Evolutionary conservation across 768 basidiomycete genomes (phyloP).

Genomic region (Calocybe indica): DNA sequence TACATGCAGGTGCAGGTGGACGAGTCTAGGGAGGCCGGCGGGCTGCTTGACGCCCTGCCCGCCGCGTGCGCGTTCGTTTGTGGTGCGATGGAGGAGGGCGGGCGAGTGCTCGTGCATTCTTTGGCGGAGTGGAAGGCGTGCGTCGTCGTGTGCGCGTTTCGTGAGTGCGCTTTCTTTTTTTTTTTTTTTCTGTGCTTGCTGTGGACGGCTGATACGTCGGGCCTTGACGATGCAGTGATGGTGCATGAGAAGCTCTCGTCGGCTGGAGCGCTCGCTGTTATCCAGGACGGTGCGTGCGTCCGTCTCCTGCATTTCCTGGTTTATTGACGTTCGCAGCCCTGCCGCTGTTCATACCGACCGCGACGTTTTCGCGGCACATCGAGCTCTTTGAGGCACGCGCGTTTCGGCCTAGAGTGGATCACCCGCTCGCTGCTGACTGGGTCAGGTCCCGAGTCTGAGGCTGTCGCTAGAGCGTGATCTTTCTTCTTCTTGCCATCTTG

Average conservation of each 20-base stretch:
- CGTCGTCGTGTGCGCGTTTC: conserved; percentile 44
- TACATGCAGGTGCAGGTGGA: conserved; percentile 40
- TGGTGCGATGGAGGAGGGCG: conserved; percentile 31
- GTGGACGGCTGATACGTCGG: not conserved
- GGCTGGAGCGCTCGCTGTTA: conserved; percentile 29
- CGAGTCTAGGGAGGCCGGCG: conserved; percentile 27
- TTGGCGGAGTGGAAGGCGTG: conserved; percentile 49
- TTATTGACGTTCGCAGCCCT: conserved; percentile 26
- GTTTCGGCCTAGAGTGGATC: conserved; percentile 29
- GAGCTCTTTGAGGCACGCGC: conserved; percentile 39
- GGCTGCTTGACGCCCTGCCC: conserved; percentile 38
- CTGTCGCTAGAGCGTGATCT: too few species aligned
- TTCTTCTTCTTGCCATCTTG: too few species aligned
- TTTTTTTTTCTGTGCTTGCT: not conserved
- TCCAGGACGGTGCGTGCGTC: conserved; percentile 35
- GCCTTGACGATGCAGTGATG: conserved; percentile 36
- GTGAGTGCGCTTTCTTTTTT: conserved; percentile 26
- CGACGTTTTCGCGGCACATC: conserved; percentile 39
- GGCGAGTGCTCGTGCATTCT: conserved; percentile 49
- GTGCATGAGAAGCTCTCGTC: conserved; percentile 26
- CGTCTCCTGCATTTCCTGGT: not conserved
- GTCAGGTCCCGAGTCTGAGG: conserved; percentile 11
- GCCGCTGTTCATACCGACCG: conserved; percentile 48
- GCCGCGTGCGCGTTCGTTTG: conserved; percentile 40
- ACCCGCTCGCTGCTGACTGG: conserved; percentile 37